A percentile compares a stretch with the other conserved stretches of the same genome.
Conservation (phyloP, 2,329 filamentous ascomycete genomes). For the Neurospora sp. region DNA sequence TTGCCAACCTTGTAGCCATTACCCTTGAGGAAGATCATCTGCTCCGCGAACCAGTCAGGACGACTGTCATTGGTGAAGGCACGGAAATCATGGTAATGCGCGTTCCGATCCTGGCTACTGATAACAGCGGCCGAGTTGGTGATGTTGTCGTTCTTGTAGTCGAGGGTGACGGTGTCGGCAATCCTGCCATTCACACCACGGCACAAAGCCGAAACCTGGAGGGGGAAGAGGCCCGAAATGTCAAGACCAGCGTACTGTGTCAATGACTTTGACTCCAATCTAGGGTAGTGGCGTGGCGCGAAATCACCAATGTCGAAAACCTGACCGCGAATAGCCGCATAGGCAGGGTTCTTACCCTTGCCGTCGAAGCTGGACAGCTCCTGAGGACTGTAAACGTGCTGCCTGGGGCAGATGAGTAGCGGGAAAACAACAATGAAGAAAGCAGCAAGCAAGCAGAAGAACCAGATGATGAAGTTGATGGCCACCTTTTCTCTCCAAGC, state of each 20-base stretch:
- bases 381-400: slow-evolving; percentile 71
- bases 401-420: slow-evolving; percentile 76
- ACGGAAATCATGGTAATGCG: slow-evolving; percentile 87
- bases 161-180: slow-evolving; percentile 66
- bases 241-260: slow-evolving; percentile 79
- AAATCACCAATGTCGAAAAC: slow-evolving; percentile 77
- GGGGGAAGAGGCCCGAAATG: slow-evolving; percentile 79
- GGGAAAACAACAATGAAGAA: slow-evolving; percentile 93
- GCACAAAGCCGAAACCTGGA: slow-evolving; percentile 90
- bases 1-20: slow-evolving; percentile 73
- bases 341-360: slow-evolving; percentile 51
- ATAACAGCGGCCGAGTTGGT: slow-evolving; percentile 57
- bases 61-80: slow-evolving; percentile 71
- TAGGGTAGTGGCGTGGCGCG: slow-evolving; percentile 68
- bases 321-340: slow-evolving; percentile 74
- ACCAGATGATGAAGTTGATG: slow-evolving; percentile 97
- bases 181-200: slow-evolving; percentile 58
- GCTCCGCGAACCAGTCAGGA: slow-evolving; percentile 86
- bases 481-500: slow-evolving; percentile 97
- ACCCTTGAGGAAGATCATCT: slow-evolving; percentile 66
- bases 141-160: slow-evolving; percentile 71
- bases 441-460: slow-evolving; percentile 62
- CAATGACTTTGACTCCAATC: slow-evolving; percentile 50
- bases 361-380: slow-evolving; percentile 71
- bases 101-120: slow-evolving; percentile 59